A percentile compares a stretch with the other conserved stretches of the same genome.
phyloP scores from a whole-genome alignment of 2,329 filamentous ascomycete genomes.

The Xylariomycetidae sp. region DNA sequence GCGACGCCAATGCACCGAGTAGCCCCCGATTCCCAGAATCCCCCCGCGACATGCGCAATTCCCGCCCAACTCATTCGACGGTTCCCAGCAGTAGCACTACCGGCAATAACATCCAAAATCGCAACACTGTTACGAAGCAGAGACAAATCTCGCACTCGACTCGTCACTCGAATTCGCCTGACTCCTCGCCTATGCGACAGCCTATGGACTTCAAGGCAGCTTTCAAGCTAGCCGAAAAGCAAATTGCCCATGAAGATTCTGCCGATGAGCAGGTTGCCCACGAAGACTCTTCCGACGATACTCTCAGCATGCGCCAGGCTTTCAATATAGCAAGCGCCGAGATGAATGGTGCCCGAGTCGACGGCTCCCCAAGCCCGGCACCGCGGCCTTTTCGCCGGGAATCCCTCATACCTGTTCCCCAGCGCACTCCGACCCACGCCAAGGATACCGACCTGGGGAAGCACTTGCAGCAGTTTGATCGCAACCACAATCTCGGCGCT shows the following conservation, averaged over 20 bases:
- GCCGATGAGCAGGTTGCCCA: no score
- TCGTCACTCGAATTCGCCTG: no score
- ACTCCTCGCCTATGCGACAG: constrained; percentile 21
- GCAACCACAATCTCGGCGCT: constrained; percentile 20
- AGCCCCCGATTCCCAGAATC: no score
- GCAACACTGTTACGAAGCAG: constrained; percentile 2
- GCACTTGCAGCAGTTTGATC: constrained; percentile 25
- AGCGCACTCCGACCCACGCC: no score
- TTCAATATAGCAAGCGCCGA: constrained; percentile 24
- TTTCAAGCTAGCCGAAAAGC: constrained; percentile 20
- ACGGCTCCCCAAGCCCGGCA: constrained; percentile 26
- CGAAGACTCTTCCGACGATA: constrained; percentile 16
- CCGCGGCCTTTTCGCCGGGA: constrained; percentile 20
- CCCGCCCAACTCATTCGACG: no score
- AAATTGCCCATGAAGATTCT: constrained; percentile 19
- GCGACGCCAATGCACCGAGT: no score
- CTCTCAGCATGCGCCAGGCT: constrained; percentile 17
- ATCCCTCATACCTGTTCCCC: constrained; percentile 9
- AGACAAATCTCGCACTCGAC: constrained; percentile 1
- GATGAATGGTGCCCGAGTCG: constrained; percentile 15
- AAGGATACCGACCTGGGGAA: constrained; percentile 25
- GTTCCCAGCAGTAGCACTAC: no score
- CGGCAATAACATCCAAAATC: constrained; percentile 3
- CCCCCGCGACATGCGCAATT: no score
- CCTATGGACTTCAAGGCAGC: constrained; percentile 22